These are phyloP conservation scores for Hydnomerulius pinastri DNA, from an alignment of 768 basidiomycete species.

Conservation along the genomic window DNA sequence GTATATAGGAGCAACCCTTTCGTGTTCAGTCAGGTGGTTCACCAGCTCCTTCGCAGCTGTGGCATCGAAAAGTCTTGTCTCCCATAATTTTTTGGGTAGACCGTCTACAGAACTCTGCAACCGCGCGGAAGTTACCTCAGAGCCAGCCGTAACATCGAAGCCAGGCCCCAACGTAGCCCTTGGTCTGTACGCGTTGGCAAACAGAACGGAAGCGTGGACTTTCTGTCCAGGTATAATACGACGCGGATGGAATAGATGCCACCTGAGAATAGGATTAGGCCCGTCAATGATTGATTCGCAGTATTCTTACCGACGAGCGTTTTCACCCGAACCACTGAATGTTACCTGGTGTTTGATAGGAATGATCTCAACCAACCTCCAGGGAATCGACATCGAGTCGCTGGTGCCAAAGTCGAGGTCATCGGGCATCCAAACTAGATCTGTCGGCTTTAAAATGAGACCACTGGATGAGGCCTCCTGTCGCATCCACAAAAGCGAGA, in stretches of 20 bases:
- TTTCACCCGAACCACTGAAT: slow-evolving; percentile 18
- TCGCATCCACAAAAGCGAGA: slow-evolving; percentile 36
- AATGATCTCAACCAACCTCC: slow-evolving; percentile 20
- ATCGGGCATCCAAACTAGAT: slow-evolving; percentile 29
- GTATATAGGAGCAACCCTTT: slow-evolving; percentile 20
- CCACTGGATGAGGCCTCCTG: slow-evolving; percentile 29
- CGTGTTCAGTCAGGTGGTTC: slow-evolving; percentile 6
- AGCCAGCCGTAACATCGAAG: slow-evolving; percentile 28
- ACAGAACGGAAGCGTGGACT: slow-evolving; percentile 25
- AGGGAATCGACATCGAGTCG: slow-evolving; percentile 19
- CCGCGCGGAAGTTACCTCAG: too few species aligned
- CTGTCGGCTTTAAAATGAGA: slow-evolving; percentile 26
- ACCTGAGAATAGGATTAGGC: slow-evolving; percentile 7
- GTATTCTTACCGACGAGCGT: slow-evolving; percentile 16
- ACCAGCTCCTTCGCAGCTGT: slow-evolving; percentile 16
- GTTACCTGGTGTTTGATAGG: slow-evolving; percentile 26
- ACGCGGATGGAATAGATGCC: slow-evolving; percentile 20
- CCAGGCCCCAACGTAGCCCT: slow-evolving; percentile 20
- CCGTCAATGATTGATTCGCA: not conserved
- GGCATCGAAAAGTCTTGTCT: slow-evolving; percentile 21
- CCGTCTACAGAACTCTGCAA: too few species aligned
- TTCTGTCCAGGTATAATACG: slow-evolving; percentile 31
- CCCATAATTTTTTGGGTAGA: slow-evolving; percentile 18
- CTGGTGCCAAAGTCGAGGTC: slow-evolving; percentile 24
- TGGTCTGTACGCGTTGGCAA: slow-evolving; percentile 22